A percentile compares a stretch with the other conserved stretches of the same genome.
Evolutionary conservation across 169 alveolate genomes (phyloP).

Genomic region (Plasmodium knowlesi): DNA sequence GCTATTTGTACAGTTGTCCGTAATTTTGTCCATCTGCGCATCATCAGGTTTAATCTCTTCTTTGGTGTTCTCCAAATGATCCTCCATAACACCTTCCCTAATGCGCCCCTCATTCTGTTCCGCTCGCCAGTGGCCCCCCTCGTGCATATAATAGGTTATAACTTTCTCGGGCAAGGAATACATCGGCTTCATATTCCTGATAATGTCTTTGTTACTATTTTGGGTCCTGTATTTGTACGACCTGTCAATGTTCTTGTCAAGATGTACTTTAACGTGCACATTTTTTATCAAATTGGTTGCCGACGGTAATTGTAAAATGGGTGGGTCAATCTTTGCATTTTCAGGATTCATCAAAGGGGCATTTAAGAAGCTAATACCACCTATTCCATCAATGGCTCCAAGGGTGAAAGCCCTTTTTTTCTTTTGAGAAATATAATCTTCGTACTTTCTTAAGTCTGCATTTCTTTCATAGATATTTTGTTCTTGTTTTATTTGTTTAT

Average conservation of each 20-base stretch:
- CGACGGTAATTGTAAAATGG: slow-evolving; percentile 60
- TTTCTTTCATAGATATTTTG: slow-evolving; percentile 8
- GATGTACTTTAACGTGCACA: slow-evolving; percentile 51
- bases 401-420: slow-evolving; percentile 70
- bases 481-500: slow-evolving; percentile 18
- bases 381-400: slow-evolving; percentile 69
- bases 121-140: not conserved
- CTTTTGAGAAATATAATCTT: slow-evolving; percentile 5
- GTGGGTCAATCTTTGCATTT: slow-evolving; percentile 42
- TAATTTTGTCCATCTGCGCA: not conserved
- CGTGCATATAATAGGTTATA: slow-evolving; percentile 34
- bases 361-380: slow-evolving; percentile 35
- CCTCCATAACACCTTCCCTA: not conserved
- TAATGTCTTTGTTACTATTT: slow-evolving; percentile 52
- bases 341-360: slow-evolving; percentile 68
- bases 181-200: slow-evolving; percentile 60
- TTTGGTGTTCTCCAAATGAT: not conserved
- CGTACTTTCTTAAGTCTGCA: slow-evolving; percentile 23
- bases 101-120: not conserved
- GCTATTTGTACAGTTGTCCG: not conserved
- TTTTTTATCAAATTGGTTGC: slow-evolving; percentile 69
- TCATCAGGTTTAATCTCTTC: not conserved
- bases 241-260: slow-evolving; percentile 51
- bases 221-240: slow-evolving; percentile 55
- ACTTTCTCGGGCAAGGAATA: slow-evolving; percentile 65